These are phyloP conservation scores for Paxillus ammoniavirescens DNA, from an alignment of 768 basidiomycete genomes.

Conservation along the genomic window DNA sequence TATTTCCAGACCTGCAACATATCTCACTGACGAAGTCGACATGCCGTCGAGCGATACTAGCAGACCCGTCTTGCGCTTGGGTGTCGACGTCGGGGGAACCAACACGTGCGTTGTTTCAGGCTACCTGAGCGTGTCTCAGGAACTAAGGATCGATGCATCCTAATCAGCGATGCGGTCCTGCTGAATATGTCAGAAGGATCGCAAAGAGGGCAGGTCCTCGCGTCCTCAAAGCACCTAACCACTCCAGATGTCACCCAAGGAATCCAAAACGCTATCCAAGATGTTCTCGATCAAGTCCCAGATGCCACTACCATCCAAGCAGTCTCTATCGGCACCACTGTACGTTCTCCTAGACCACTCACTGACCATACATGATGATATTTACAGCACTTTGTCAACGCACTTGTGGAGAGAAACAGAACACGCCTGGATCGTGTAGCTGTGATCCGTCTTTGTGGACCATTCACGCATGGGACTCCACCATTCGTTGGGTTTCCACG, in stretches of 20 bases:
- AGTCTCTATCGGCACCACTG: conserved; percentile 62
- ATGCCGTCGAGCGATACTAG: not conserved
- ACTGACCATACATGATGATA: conserved; percentile 5
- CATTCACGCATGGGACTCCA: conserved; percentile 56
- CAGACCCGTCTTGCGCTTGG: conserved; percentile 19
- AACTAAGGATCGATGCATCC: not conserved
- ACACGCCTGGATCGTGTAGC: conserved; percentile 56
- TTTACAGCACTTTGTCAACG: conserved; percentile 52
- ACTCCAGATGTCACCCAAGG: conserved; percentile 58
- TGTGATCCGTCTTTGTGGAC: conserved; percentile 60
- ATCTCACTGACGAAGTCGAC: not conserved
- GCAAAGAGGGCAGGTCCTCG: conserved; percentile 20
- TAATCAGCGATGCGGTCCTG: conserved; percentile 31
- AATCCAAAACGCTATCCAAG: conserved; percentile 50
- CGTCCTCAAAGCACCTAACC: conserved; percentile 48
- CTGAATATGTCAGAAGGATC: conserved; percentile 14
- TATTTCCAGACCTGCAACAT: not conserved
- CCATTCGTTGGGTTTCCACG: conserved; percentile 53
- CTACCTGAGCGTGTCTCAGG: too few relatives aligned
- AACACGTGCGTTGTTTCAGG: conserved; percentile 25
- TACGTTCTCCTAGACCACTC: conserved; percentile 16
- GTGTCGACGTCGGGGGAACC: conserved; percentile 36
- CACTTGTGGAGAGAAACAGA: conserved; percentile 56
- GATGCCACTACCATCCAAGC: conserved; percentile 42
- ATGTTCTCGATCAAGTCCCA: conserved; percentile 39